phyloP scores from a whole-genome alignment of 2,329 filamentous ascomycete species.

The Fusarium sp. region DNA sequence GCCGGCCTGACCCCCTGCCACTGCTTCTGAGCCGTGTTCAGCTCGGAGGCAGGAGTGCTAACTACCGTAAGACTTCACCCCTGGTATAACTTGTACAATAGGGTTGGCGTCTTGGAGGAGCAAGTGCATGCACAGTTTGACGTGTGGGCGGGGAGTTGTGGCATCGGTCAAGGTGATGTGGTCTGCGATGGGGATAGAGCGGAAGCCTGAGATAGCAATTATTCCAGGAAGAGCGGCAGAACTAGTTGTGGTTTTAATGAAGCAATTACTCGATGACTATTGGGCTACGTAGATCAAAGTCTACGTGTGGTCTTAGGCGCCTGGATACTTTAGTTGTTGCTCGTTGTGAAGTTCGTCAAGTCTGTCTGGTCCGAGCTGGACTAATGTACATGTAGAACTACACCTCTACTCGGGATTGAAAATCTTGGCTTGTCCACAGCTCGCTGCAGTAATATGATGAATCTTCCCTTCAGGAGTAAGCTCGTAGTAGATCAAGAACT shows the following conservation, averaged over 20 bases:
- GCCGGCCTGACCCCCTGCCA: background rate
- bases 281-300: background rate
- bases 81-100: constrained; percentile 4
- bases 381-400: background rate
- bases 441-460: background rate
- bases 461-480: background rate
- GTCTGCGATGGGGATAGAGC: constrained; percentile 10
- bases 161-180: constrained; percentile 12
- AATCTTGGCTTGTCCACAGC: background rate
- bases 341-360: background rate
- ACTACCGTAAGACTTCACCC: background rate
- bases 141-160: constrained; percentile 8
- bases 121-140: constrained; percentile 24
- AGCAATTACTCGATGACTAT: background rate
- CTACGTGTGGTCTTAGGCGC: background rate
- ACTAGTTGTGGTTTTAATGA: background rate
- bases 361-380: background rate
- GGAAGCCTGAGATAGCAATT: constrained; percentile 24
- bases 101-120: constrained; percentile 21
- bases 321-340: background rate
- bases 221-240: background rate
- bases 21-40: background rate
- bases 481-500: constrained; percentile 1
- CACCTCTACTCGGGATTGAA: background rate
- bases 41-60: constrained; percentile 3